Evolutionary conservation across 148 eudicot species (phyloP), one percentile per base, ranked within the genome.

Genomic region (Spergularia bocconei): DNA sequence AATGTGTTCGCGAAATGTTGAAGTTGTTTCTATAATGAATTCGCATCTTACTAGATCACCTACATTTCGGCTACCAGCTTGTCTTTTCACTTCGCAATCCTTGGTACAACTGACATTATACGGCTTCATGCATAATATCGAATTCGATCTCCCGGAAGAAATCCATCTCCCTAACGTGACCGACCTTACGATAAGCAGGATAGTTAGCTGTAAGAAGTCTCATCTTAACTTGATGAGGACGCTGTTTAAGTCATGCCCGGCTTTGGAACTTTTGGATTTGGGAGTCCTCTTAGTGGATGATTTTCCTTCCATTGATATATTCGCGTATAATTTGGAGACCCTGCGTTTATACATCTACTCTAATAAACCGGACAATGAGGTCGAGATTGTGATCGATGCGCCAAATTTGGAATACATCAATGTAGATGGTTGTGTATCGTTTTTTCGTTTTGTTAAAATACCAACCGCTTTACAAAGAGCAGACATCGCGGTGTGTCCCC

Each of bases 81-180:
- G 50, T 19, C 13, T 36, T 5, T 52, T 51, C 19, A 20, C 25
- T 15, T 52, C 59, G 3, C 44, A 20, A 14, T 21, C 13, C 13
- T 20, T 69, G 12, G 64, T 56, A 17, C 6, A 7, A 19, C 64
- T 71, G 0, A 21, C n/a, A 10, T 36, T 71, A 21, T 5, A 6
- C 47, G 47, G 47, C 47, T 41, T 41, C 47, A 51, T 50, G 13
- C 11, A 33, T 15, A 50, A 50, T 21, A 17, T 71, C 20, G 25
- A 55, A 4, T 56, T n/a, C 11, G 16, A 12, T 13, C 11, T 71
- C 1, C 75, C 62, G 0, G 21, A 53, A 51, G 53, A 57, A 36
- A 36, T 71, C 19, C 16, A n/a, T 41, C 75, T 56, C 9, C n/a
- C 63, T 4, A 56, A 12, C n/a, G 19, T 71, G 75, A 71, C 19